phyloP scores from a whole-genome alignment of 192 early-diverging fungal genomes.

The Linnemannia zychae region DNA sequence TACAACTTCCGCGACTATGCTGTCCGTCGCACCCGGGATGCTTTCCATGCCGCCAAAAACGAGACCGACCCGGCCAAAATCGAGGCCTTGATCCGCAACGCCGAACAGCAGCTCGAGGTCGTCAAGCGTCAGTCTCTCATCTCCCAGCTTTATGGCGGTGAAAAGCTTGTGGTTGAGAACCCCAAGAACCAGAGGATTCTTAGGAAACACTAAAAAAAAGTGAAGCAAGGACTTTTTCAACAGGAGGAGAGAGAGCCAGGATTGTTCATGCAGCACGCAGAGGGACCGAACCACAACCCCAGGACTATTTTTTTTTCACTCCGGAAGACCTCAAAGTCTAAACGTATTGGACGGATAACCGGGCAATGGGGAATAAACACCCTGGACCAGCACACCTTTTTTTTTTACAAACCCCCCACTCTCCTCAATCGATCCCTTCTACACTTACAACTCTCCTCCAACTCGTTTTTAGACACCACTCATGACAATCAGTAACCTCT shows the following conservation, averaged over 20 bases:
- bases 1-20: conserved; percentile 95
- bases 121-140: conserved; percentile 83
- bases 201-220: conserved; percentile 25
- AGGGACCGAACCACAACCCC: neutral
- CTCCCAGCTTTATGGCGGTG: conserved; percentile 78
- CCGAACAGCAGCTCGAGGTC: conserved; percentile 76
- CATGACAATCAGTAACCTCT: neutral
- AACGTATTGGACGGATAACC: neutral
- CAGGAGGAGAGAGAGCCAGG: neutral
- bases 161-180: conserved; percentile 79
- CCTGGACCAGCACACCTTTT: neutral
- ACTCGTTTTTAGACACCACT: too few species aligned
- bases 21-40: conserved; percentile 82
- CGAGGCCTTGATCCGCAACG: conserved; percentile 67
- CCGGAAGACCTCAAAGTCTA: conserved; percentile 7
- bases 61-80: conserved; percentile 71
- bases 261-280: neutral
- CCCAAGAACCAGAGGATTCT: conserved; percentile 31
- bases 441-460: neutral
- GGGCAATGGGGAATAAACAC: neutral
- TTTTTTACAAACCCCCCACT: too few species aligned
- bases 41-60: conserved; percentile 74
- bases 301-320: neutral
- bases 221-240: neutral
- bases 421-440: neutral